A percentile compares a stretch with the other conserved stretches of the same genome.
phyloP scores from a whole-genome alignment of 148 eudicot genomes.

The Fallopia convolvulus region DNA sequence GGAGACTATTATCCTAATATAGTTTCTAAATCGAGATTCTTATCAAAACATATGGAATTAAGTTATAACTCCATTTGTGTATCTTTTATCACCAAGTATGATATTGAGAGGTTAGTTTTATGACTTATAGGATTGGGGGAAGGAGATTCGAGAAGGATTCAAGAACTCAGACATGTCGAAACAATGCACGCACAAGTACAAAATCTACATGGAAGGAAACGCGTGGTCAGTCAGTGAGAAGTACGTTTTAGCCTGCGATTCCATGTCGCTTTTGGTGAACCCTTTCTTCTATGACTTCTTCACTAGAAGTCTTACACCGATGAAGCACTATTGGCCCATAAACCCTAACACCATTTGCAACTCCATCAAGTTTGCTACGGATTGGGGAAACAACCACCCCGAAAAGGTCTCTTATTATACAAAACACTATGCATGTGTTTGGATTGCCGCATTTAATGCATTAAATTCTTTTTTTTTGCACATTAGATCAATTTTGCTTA shows the following conservation, averaged over 20 bases:
- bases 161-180: slow-evolving; percentile 27
- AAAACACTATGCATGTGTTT: neutral
- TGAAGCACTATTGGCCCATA: slow-evolving; percentile 33
- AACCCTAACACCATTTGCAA: slow-evolving; percentile 16
- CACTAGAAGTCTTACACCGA: slow-evolving; percentile 29
- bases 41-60: neutral
- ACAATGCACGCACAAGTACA: slow-evolving; percentile 36
- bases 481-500: too few species aligned
- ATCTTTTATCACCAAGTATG: neutral
- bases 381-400: slow-evolving; percentile 31
- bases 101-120: neutral
- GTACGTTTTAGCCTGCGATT: slow-evolving; percentile 37
- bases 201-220: slow-evolving; percentile 32
- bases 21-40: too few species aligned
- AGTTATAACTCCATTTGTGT: neutral
- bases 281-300: slow-evolving; percentile 31
- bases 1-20: too few species aligned
- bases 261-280: slow-evolving; percentile 19
- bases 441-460: too few species aligned
- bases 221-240: slow-evolving; percentile 38
- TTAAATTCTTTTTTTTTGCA: too few species aligned
- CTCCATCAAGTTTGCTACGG: slow-evolving; percentile 30
- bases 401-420: slow-evolving; percentile 16
- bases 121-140: slow-evolving; percentile 26
- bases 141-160: slow-evolving; percentile 27